Percentiles rank a stretch among this genome's conserved stretches.
Conservation (phyloP, 805 yeast species). For the Barnettozyma sp. region DNA sequence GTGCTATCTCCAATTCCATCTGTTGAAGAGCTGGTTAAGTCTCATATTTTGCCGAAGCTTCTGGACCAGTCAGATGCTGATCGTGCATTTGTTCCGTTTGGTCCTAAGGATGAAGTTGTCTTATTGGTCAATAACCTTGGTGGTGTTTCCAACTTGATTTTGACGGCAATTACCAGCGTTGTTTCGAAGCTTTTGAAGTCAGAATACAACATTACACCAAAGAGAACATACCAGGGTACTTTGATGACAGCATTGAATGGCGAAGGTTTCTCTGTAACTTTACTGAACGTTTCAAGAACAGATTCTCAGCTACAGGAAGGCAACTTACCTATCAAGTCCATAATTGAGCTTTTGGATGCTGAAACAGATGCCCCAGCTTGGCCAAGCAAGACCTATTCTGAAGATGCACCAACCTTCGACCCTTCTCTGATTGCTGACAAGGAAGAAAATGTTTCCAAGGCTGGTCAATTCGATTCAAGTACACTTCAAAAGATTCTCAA, state of each 20-base stretch:
- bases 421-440: slow-evolving; percentile 24
- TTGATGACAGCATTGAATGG: slow-evolving; percentile 87
- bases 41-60: slow-evolving; percentile 54
- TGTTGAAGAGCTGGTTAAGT: slow-evolving; percentile 50
- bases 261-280: slow-evolving; percentile 83
- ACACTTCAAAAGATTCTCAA: slow-evolving; percentile 32
- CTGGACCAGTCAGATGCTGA: slow-evolving; percentile 61
- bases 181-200: slow-evolving; percentile 46
- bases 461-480: slow-evolving; percentile 31
- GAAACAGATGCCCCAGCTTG: slow-evolving; percentile 82
- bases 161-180: slow-evolving; percentile 63
- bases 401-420: slow-evolving; percentile 28
- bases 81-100: slow-evolving; percentile 72
- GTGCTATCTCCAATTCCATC: slow-evolving; percentile 53
- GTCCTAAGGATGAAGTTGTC: slow-evolving; percentile 56
- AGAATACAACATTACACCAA: slow-evolving; percentile 52
- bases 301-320: slow-evolving; percentile 27
- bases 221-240: slow-evolving; percentile 65
- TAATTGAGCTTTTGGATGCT: slow-evolving; percentile 55
- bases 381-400: slow-evolving; percentile 33
- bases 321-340: slow-evolving; percentile 25
- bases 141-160: slow-evolving; percentile 77
- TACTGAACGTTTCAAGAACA: slow-evolving; percentile 60
- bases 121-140: slow-evolving; percentile 81
- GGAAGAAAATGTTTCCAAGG: slow-evolving; percentile 28